Evolutionary conservation across 345 rosid genomes (phyloP), one percentile per base, ranked within the genome.

Genomic region (Boechera divaricarpa): DNA sequence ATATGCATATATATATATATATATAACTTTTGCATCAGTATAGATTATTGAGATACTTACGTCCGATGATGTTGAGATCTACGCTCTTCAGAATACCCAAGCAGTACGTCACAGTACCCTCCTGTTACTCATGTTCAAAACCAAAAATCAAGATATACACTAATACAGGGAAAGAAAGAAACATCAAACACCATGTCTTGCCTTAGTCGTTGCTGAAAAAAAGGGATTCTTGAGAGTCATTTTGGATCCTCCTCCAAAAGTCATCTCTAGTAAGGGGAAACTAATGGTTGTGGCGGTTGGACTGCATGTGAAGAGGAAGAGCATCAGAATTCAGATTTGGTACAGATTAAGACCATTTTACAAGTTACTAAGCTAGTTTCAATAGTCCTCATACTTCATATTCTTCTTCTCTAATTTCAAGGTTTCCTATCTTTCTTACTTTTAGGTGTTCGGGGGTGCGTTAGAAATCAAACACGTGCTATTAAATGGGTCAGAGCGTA

Each of bases 1-100:
- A 57, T 12, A 18, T 16, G 26, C 12, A 21, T 21, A 21, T 21
- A 21, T 21, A 54, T 63, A 59, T n/a, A 16, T 54, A 60, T 63
- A 41, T 35, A 16, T 33, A 53, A 33, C 3, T 42, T 64, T 21
- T 63, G 45, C 33, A 4, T 47, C 52, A 47, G 15, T 21, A 21
- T 21, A 21, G 1, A 21, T 35, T 35, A 5, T n/a, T 56, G 31
- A 48, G 79, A 83, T 62, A 86, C 98, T 88, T 77, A 92, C 97
- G 97, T 78, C 96, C 98, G 36, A 94, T 89, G 76, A 91, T 85
- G 70, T 91, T 87, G 47, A 85, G 61, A 38, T 26, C n/a, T 12
- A 36, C 81, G 56, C 88, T 84, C 54, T 82, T 91, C 66, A 94
- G 80, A 29, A 94, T 49, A 54, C 72, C 93, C 68, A 94, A 85